Evolutionary conservation across 106 monocot species (phyloP).

Genomic region (Iris macrosiphon): DNA sequence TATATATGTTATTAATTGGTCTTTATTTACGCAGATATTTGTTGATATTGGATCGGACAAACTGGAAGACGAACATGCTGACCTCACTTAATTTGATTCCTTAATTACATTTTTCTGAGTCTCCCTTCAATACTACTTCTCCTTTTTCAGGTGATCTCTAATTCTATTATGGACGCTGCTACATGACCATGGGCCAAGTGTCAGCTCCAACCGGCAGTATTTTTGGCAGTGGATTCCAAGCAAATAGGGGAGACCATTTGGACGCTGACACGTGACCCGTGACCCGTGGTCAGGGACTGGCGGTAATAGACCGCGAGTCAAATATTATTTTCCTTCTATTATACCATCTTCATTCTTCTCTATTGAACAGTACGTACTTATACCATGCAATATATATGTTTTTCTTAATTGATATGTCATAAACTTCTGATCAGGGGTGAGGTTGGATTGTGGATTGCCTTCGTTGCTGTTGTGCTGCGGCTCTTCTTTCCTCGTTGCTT

Average conservation of each 20-base stretch:
- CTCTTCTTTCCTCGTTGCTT: conserved; percentile 76
- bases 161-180: neutral
- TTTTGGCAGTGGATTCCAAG: too few species aligned
- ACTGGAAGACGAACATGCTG: conserved; percentile 85
- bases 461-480: conserved; percentile 63
- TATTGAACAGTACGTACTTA: neutral
- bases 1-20: too few species aligned
- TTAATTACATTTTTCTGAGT: conserved; percentile 81
- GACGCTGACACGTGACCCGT: too few species aligned
- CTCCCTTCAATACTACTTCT: conserved; percentile 51
- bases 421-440: conserved; percentile 65
- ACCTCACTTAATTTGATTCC: conserved; percentile 65
- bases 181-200: too few species aligned
- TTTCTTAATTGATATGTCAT: too few species aligned
- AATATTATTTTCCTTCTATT: too few species aligned
- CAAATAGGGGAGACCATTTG: too few species aligned
- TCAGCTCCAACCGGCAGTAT: too few species aligned
- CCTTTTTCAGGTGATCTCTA: conserved; percentile 38
- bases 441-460: conserved; percentile 80
- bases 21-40: conserved; percentile 38
- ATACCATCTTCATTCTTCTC: neutral
- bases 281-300: too few species aligned
- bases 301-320: too few species aligned
- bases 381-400: too few species aligned
- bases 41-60: conserved; percentile 76